Base-by-base conservation (phyloP, 1,139 yeast genomes). In the Magnusiomyces suaveolens region DNA sequence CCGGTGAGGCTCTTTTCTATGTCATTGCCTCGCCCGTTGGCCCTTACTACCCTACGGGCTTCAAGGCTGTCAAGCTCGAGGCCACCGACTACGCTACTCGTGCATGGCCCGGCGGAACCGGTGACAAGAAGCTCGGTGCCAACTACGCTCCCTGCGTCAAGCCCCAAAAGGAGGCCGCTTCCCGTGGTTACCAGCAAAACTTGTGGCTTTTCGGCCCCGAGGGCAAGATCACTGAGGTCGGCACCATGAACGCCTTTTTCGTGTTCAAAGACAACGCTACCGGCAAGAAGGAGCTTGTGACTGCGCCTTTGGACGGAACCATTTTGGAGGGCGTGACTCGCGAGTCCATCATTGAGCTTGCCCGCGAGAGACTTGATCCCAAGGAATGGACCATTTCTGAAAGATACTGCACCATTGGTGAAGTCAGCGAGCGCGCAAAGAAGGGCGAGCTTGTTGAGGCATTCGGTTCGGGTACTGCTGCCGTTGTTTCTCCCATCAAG, bases 71-170 rank as follows among this genome's bases (percentile, higher is more conserved):
- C 52, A 78, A 82, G 56, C 77, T 92, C 59, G 96, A 90, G 74
- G 97, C 97, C 62, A 88, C 96, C 39, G 95, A 87, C 68, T 82
- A 87, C 63, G 92, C 58, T 23, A 92, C 90, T 29, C 84, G 98
- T 75, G 97, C 98, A 20, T 92, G 97, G 97, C 97, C 97, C 66
- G 96, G 96, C 66, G 98, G 97, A 69, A 89, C 83, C 61, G 98
- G 98, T 72, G 84, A 89, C 77, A 84, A 82, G 73, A 92, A 92
- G 75, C 80, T 92, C 65, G 98, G 98, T 70, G 97, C 96, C 58
- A 92, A 92, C 75, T 92, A 92, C 69, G 97, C 97, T 47, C 96
- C 97, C 55, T 87, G 96, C 70, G 81, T 90, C 66, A 78, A 80
- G 66, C 97, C 97, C 33, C 96, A 87, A 74, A 74, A 80, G 63